Evolutionary conservation across 345 rosid species (phyloP), one percentile per base, ranked within the genome.

Genomic region (Kernera saxatilis): DNA sequence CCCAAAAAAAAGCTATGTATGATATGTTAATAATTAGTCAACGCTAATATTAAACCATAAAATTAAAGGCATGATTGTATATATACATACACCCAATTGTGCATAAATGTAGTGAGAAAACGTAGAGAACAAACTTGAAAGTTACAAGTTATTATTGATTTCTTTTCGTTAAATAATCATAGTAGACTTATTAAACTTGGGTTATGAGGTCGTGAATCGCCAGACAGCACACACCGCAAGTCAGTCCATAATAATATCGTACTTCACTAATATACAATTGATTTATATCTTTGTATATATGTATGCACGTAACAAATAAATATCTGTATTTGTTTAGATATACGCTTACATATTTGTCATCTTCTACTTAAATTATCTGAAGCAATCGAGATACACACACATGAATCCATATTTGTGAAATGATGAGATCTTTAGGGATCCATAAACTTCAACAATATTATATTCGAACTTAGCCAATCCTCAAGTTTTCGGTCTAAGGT

Each of bases 401-500:
- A n/a, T 53, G 54, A 72, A 64, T 55, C 41, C 40, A 55, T 54
- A 52, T 21, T 15, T n/a, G 33, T 26, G 23, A 33, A 55, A 32
- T 19, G 56, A 46, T 45, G 43, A 30, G 29, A 46, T 18, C 30
- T 65, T 35, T 66, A 66, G 54, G 30, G 30, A 30, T 40, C 35
- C 4, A 60, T 17, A 19, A 32, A 32, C 30, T 43, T 37, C 71
- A 64, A 56, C 52, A 65, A 39, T 29, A 39, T 29, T 36, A 56
- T 57, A 57, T 65, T 73, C 58, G 35, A 65, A 64, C 57, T 44
- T 73, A 46, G 43, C 66, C 50, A 21, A 46, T 40, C 35, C 59
- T 72, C 49, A 54, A 13, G 57, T 64, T 44, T 64, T 63, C 15
- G 56, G 70, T 11, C 40, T 66, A 32, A 39, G 35, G 72, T 73